These are phyloP conservation scores for Xylariomycetidae sp. DNA, from an alignment of 2,329 filamentous ascomycete species.

Conservation along the genomic window DNA sequence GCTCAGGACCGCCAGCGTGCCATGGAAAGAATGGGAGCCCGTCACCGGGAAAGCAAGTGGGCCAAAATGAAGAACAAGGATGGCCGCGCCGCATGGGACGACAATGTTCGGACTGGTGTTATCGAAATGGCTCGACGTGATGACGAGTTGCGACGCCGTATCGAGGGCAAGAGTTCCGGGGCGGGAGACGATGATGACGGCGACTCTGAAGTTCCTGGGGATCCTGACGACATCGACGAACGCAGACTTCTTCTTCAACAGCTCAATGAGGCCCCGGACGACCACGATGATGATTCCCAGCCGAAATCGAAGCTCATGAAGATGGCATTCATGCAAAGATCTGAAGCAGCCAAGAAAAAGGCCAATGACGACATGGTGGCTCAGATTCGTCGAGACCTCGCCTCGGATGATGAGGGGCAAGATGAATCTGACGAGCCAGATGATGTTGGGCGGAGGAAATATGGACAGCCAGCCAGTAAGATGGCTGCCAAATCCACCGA, in stretches of 20 bases:
- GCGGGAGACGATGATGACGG: conserved; percentile 35
- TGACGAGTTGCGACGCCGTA: conserved; percentile 72
- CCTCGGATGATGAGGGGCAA: conserved; percentile 47
- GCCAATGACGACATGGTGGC: conserved; percentile 73
- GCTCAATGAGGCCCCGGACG: conserved; percentile 38
- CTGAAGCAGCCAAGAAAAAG: conserved; percentile 70
- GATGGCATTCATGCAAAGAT: conserved; percentile 93
- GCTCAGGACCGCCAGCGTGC: conserved; percentile 68
- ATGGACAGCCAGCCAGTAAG: conserved; percentile 44
- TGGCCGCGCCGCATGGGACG: conserved; percentile 80
- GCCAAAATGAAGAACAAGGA: conserved; percentile 76
- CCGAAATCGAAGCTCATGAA: conserved; percentile 64
- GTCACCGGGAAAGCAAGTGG: conserved; percentile 87
- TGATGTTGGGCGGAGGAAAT: conserved; percentile 64
- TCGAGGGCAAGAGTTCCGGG: conserved; percentile 57
- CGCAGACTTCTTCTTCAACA: conserved; percentile 43
- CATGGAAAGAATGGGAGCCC: conserved; percentile 76
- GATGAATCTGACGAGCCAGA: conserved; percentile 42
- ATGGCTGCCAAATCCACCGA: conserved; percentile 16
- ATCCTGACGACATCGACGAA: conserved; percentile 49
- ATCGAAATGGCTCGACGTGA: conserved; percentile 76
- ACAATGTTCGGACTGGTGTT: conserved; percentile 71
- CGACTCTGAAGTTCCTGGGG: conserved; percentile 49
- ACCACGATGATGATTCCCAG: conserved; percentile 40
- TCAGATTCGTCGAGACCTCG: conserved; percentile 66